Evolutionary conservation across 2,329 filamentous ascomycete species (phyloP).

Genomic region (Phialocephala subalpina): DNA sequence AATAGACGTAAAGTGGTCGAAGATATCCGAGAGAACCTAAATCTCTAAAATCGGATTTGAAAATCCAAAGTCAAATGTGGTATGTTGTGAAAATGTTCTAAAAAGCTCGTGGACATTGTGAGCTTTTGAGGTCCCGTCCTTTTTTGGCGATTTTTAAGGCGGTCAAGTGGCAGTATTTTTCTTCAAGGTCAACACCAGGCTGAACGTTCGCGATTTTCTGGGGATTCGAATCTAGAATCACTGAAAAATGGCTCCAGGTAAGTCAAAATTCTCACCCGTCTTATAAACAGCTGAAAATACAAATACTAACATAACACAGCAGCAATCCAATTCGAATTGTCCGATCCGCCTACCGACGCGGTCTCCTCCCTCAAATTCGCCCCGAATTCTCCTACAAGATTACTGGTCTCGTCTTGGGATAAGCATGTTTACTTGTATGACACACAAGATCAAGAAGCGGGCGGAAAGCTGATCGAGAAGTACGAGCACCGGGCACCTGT

Average conservation of each 20-base stretch:
- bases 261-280: constrained; percentile 8
- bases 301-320: constrained; percentile 49
- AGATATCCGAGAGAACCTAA: background rate
- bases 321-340: constrained; percentile 82
- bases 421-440: constrained; percentile 92
- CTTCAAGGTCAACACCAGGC: constrained; percentile 2
- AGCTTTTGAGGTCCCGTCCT: constrained; percentile 11
- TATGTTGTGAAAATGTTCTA: background rate
- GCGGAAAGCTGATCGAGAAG: constrained; percentile 70
- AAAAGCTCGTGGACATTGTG: background rate
- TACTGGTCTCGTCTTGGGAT: constrained; percentile 97
- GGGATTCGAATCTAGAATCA: background rate
- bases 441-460: constrained; percentile 61
- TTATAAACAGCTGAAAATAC: background rate
- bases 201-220: background rate
- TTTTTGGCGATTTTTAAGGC: constrained; percentile 24
- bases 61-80: background rate
- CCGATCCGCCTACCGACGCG: constrained; percentile 83
- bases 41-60: background rate
- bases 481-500: constrained; percentile 87
- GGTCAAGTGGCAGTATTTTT: constrained; percentile 16
- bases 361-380: constrained; percentile 90
- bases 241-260: constrained; percentile 20
- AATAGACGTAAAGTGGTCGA: background rate
- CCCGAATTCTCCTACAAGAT: constrained; percentile 73